Evolutionary conservation across 371 early-diverging fungal genomes (phyloP), one percentile per base, ranked within the genome.

Genomic region (Mortierella sp.): DNA sequence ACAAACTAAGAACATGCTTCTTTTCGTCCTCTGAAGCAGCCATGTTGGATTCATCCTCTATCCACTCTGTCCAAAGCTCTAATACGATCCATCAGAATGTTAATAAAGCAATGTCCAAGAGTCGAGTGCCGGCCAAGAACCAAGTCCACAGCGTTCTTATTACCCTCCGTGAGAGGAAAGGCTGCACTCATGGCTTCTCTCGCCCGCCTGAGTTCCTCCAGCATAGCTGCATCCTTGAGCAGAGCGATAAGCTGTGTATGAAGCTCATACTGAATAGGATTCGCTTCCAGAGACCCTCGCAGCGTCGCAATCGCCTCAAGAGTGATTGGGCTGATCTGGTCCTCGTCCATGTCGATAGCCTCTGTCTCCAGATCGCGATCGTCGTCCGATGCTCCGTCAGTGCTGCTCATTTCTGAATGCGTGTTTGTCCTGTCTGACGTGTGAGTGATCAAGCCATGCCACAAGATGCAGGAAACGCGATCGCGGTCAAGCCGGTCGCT

Each of bases 31-130:
- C 58, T 6, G 68, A 68, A n/a, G 55, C 34, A 2, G 76, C 76
- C 63, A 76, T 54, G 27, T 63, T 76, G 16, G 52, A 28, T 27
- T 76, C 69, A 53, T 76, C 76, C 21, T 63, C 48, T 24, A 76
- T 64, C 76, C 76, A 76, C 29, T 63, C 54, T 57, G 64, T 37
- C 76, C 76, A 76, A 9, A 76, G 69, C 22, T 60, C 76, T 76
- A 76, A 2, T 8, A 34, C 28, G 27, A 45, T 13, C 8, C 7
- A 40, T 40, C 24, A 46, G 14, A 27, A 24, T 24, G 25, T 47
- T 49, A n/a, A n/a, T n/a, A n/a, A n/a, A n/a, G n/a, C n/a, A n/a
- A n/a, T n/a, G n/a, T n/a, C n/a, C n/a, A n/a, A n/a, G n/a, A n/a
- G n/a, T n/a, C n/a, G n/a, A n/a, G n/a, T n/a, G n/a, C n/a, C n/a